These are phyloP conservation scores for Termitomyces eurrhizus DNA, from an alignment of 768 basidiomycete genomes.

Conservation along the genomic window DNA sequence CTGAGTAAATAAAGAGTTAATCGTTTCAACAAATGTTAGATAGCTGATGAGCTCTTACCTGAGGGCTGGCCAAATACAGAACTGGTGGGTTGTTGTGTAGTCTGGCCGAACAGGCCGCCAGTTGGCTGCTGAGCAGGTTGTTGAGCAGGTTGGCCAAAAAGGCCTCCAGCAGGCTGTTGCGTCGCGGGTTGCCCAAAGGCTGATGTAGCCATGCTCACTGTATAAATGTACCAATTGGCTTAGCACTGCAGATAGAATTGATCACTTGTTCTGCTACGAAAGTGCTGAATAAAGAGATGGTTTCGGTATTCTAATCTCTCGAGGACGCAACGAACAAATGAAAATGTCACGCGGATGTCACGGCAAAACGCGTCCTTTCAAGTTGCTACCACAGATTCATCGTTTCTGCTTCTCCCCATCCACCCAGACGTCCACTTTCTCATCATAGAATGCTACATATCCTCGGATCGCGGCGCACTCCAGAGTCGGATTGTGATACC, in stretches of 20 bases:
- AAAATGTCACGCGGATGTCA: conserved; percentile 3
- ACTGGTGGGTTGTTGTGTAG: conserved; percentile 8
- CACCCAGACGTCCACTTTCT: conserved; percentile 63
- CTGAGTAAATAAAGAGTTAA: conserved; percentile 17
- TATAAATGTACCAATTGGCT: conserved; percentile 20
- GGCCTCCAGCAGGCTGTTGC: conserved; percentile 19
- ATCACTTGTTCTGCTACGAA: conserved; percentile 8
- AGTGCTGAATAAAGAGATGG: neutral
- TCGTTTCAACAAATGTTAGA: neutral
- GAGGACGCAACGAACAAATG: neutral
- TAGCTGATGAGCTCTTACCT: conserved; percentile 17
- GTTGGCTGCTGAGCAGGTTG: conserved; percentile 15
- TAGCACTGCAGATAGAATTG: conserved; percentile 27
- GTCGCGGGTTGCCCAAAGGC: conserved; percentile 27
- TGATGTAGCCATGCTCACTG: conserved; percentile 19
- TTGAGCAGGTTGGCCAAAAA: conserved; percentile 27
- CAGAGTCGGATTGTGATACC: conserved; percentile 49
- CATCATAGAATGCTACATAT: conserved; percentile 58
- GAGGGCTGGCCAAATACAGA: conserved; percentile 28
- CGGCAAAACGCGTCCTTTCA: conserved; percentile 4
- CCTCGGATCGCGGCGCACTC: conserved; percentile 51
- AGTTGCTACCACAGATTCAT: neutral
- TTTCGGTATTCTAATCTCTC: neutral
- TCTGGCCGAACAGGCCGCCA: conserved; percentile 25
- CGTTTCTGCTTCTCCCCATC: conserved; percentile 51